Percentiles rank a stretch among this genome's conserved stretches.
Evolutionary conservation across 1,139 yeast genomes (phyloP).

Genomic region (Tardiomyces digboiensis): DNA sequence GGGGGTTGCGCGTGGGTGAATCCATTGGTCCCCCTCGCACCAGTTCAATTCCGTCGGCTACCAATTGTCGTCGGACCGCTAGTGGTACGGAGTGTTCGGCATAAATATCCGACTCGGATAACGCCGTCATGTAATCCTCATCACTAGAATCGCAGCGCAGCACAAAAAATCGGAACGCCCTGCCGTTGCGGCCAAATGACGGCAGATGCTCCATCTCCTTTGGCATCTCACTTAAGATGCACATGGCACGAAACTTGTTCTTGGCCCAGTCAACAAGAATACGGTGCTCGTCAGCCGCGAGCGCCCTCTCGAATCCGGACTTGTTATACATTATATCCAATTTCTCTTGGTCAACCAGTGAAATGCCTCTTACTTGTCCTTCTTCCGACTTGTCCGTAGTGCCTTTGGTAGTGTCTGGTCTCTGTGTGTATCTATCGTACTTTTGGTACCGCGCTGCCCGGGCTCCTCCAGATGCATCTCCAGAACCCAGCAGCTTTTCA

Average conservation of each 20-base stretch:
- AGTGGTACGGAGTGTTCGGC: slow-evolving; percentile 38
- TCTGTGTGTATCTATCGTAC: neutral
- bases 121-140: slow-evolving; percentile 33
- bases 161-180: slow-evolving; percentile 34
- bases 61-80: slow-evolving; percentile 29
- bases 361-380: neutral
- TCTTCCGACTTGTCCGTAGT: neutral
- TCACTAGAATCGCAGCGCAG: slow-evolving; percentile 36
- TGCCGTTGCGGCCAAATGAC: slow-evolving; percentile 1
- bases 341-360: slow-evolving; percentile 25
- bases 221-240: slow-evolving; percentile 44
- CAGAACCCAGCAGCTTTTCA: slow-evolving; percentile 11
- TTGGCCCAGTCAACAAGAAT: slow-evolving; percentile 54
- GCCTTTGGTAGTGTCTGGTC: no score
- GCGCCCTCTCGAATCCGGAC: slow-evolving; percentile 31
- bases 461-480: slow-evolving; percentile 15
- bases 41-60: slow-evolving; percentile 23
- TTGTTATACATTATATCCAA: slow-evolving; percentile 47
- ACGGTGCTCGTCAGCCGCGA: slow-evolving; percentile 47
- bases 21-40: neutral
- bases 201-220: slow-evolving; percentile 19
- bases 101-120: slow-evolving; percentile 39
- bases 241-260: slow-evolving; percentile 52
- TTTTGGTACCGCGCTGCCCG: slow-evolving; percentile 2
- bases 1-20: slow-evolving; percentile 2